phyloP scores from a whole-genome alignment of 768 basidiomycete species.

The Coprinopsis marcescibilis region DNA sequence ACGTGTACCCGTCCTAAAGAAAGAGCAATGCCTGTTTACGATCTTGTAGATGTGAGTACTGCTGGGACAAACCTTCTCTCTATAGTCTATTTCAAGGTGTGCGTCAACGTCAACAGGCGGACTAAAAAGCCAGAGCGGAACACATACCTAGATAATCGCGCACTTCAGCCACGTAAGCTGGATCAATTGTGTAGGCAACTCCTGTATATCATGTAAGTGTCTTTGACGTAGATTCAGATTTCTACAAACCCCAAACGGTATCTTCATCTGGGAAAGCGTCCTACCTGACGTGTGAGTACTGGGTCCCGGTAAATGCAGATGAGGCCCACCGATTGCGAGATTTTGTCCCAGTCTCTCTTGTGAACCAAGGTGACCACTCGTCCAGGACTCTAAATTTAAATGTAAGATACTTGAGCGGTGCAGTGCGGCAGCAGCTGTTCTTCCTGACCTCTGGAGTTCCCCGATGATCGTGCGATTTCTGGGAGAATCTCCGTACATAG shows the following conservation, averaged over 20 bases:
- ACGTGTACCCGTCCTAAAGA: conserved; percentile 75
- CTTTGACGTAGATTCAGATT: not conserved
- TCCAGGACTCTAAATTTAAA: conserved; percentile 58
- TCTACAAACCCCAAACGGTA: conserved; percentile 72
- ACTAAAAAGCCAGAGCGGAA: not conserved
- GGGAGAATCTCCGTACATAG: conserved; percentile 86
- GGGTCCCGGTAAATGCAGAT: not conserved
- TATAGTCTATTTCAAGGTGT: conserved; percentile 49
- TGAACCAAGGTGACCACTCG: conserved; percentile 87
- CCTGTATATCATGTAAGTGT: conserved; percentile 34
- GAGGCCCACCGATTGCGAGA: conserved; percentile 55
- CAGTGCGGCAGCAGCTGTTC: no score
- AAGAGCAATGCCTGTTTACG: not conserved
- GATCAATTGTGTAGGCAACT: conserved; percentile 84
- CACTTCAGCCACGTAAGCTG: conserved; percentile 66
- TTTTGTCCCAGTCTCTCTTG: conserved; percentile 80
- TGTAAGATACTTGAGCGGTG: no score
- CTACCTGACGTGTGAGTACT: conserved; percentile 26
- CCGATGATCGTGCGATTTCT: conserved; percentile 88
- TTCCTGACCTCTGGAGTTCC: conserved; percentile 72
- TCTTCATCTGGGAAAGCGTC: conserved; percentile 69
- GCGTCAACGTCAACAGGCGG: conserved; percentile 6
- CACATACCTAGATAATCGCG: conserved; percentile 73
- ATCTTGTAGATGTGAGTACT: not conserved
- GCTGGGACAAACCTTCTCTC: conserved; percentile 59